Conservation (phyloP, 1,284 basidiomycete genomes). For the Marasmius sp. region DNA sequence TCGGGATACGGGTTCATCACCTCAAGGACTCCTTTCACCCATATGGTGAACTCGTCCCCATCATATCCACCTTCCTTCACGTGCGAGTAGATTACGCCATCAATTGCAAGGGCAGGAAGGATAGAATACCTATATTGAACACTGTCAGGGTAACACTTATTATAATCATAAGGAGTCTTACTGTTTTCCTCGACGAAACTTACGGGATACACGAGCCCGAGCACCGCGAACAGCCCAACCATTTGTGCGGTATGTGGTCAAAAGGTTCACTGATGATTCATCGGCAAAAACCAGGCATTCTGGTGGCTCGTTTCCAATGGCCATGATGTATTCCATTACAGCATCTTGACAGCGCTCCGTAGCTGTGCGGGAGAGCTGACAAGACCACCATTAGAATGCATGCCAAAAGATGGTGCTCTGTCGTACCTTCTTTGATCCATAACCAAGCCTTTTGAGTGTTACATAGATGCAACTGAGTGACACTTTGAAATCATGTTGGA, state of each 20-base stretch:
- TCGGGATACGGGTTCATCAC: conserved; percentile 18
- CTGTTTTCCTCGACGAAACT: not conserved
- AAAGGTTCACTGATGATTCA: not conserved
- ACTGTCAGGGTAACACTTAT: too few species aligned
- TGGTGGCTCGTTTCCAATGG: not conserved
- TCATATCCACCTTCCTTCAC: conserved; percentile 21
- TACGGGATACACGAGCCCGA: not conserved
- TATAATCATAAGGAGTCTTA: too few species aligned
- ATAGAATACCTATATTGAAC: conserved; percentile 16
- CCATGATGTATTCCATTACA: not conserved
- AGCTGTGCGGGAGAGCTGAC: not conserved
- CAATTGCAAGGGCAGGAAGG: conserved; percentile 17
- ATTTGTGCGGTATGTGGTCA: not conserved
- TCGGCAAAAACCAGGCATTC: not conserved
- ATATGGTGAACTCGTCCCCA: conserved; percentile 17
- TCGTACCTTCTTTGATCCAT: too few species aligned
- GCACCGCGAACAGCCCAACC: not conserved
- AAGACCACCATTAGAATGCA: not conserved
- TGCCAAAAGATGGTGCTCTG: too few species aligned
- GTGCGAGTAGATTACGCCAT: conserved; percentile 20
- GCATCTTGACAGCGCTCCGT: not conserved
- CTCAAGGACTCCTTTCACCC: conserved; percentile 18
- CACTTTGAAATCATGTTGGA: not conserved
- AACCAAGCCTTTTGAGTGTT: too few species aligned
- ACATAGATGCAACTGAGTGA: not conserved